These are phyloP conservation scores for Tulasnella sp. DNA, from an alignment of 768 basidiomycete species.

Conservation along the genomic window DNA sequence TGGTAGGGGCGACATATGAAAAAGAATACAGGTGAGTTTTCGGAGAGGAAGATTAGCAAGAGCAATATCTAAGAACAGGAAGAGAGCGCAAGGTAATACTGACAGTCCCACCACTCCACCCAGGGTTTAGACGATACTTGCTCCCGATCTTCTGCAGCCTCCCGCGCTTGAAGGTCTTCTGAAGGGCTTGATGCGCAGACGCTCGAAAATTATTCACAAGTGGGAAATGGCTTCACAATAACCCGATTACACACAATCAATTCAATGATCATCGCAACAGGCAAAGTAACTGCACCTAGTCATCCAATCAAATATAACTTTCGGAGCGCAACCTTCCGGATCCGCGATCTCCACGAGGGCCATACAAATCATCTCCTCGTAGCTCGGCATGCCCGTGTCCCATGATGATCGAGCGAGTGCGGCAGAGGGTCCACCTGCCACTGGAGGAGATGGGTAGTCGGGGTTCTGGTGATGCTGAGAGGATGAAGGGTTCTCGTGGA, in stretches of 20 bases:
- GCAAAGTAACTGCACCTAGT: conserved; percentile 31
- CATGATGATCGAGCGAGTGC: conserved; percentile 19
- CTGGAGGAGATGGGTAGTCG: background rate
- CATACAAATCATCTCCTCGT: conserved; percentile 86
- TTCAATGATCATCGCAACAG: background rate
- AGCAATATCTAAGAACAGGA: background rate
- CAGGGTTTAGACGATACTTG: conserved; percentile 62
- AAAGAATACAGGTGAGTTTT: background rate
- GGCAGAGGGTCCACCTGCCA: conserved; percentile 20
- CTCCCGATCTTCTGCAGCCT: conserved; percentile 65
- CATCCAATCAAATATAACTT: conserved; percentile 77
- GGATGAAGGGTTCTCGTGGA: conserved; percentile 23
- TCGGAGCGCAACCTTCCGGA: conserved; percentile 71
- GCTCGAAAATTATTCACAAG: conserved; percentile 82
- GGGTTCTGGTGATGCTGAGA: conserved; percentile 20
- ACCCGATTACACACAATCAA: background rate
- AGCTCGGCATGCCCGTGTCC: conserved; percentile 60
- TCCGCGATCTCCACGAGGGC: conserved; percentile 56
- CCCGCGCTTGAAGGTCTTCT: conserved; percentile 75
- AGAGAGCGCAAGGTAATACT: conserved; percentile 24
- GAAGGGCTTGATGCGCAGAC: conserved; percentile 78
- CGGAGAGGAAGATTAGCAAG: background rate
- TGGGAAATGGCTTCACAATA: conserved; percentile 54
- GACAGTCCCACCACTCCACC: conserved; percentile 70
- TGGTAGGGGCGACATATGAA: background rate